Percentiles rank a stretch among this genome's conserved stretches.
Evolutionary conservation across 192 early-diverging fungal species (phyloP).

Genomic region (Coemansia sp.): DNA sequence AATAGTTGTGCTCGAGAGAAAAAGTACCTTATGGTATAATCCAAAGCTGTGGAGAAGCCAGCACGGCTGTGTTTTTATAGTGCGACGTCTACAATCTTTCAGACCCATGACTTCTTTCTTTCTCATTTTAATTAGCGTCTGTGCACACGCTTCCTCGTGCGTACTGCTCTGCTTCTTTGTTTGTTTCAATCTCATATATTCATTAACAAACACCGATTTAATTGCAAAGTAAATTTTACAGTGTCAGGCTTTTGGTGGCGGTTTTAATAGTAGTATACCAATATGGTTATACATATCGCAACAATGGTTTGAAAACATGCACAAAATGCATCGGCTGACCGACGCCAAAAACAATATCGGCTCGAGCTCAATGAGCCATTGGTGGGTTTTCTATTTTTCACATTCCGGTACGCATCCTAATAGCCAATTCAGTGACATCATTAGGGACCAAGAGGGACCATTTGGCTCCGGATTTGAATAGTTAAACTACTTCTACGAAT

Average conservation of each 20-base stretch:
- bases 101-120: background rate
- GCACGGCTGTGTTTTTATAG: background rate
- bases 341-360: background rate
- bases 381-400: background rate
- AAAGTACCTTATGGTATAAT: background rate
- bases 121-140: background rate
- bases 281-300: background rate
- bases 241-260: constrained; percentile 1
- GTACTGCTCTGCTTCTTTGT: background rate
- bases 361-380: background rate
- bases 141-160: background rate
- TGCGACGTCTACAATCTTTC: background rate
- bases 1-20: background rate
- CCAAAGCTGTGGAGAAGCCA: background rate
- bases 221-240: background rate
- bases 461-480: background rate
- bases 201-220: background rate
- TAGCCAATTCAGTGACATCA: background rate
- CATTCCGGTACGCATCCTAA: background rate
- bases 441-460: background rate
- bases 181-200: background rate
- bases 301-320: background rate
- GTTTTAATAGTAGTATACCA: background rate
- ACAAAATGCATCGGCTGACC: background rate
- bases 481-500: background rate